phyloP scores from a whole-genome alignment of 179 eudicot genomes.

The Pouteria campechiana region DNA sequence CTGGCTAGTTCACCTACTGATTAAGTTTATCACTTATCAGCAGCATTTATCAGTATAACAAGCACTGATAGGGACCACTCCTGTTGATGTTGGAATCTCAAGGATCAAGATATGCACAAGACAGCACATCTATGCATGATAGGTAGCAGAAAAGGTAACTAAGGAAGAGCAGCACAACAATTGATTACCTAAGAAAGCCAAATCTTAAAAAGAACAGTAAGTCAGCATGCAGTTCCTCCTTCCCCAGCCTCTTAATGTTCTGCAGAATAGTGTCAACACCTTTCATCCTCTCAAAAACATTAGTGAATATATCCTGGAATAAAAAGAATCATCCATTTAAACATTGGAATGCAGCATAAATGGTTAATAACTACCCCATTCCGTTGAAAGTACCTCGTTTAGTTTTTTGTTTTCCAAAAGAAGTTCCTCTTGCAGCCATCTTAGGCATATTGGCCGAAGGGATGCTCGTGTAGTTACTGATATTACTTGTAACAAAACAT shows the following conservation, averaged over 20 bases:
- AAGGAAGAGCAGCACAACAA: background rate
- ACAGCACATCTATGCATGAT: background rate
- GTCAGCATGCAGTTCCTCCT: conserved; percentile 75
- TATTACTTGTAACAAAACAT: conserved; percentile 32
- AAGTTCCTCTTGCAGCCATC: conserved; percentile 82
- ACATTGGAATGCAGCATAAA: background rate
- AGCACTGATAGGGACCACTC: too few species aligned
- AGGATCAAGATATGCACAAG: too few species aligned
- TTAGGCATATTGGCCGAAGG: conserved; percentile 45
- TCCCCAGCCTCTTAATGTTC: conserved; percentile 51
- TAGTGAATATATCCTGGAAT: conserved; percentile 45
- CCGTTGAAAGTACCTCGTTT: conserved; percentile 39
- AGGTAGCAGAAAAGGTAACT: background rate
- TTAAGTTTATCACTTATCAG: too few species aligned
- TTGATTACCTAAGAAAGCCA: conserved; percentile 56
- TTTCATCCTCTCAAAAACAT: conserved; percentile 49
- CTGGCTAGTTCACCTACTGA: too few species aligned
- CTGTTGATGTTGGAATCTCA: too few species aligned
- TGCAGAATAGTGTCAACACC: conserved; percentile 40
- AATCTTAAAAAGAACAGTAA: conserved; percentile 56
- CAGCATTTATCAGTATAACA: too few species aligned
- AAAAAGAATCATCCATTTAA: background rate
- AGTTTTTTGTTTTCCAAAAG: conserved; percentile 26
- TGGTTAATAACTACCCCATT: background rate
- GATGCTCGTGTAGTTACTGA: conserved; percentile 35